Percentiles rank a stretch among this genome's conserved stretches.
Evolutionary conservation across 345 rosid species (phyloP).

Genomic region (Aethionema arabicum): DNA sequence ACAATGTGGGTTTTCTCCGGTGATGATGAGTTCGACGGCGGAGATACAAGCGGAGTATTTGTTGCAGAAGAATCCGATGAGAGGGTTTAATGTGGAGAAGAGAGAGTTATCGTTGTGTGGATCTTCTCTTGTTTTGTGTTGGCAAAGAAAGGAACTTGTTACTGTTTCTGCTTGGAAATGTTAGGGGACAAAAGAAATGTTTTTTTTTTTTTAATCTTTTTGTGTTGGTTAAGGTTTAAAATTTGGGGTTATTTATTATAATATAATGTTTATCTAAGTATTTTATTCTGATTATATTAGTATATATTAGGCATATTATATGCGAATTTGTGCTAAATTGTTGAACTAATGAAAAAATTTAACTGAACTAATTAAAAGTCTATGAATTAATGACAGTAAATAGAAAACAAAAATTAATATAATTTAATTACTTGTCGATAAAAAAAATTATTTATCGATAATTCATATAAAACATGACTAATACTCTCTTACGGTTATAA

Average conservation of each 20-base stretch:
- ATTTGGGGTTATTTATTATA: conserved; percentile 4
- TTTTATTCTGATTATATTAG: conserved; percentile 24
- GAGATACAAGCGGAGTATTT: conserved; percentile 86
- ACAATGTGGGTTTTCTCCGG: conserved; percentile 64
- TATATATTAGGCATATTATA: no score
- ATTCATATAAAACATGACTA: no score
- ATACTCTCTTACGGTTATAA: no score
- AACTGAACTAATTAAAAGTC: no score
- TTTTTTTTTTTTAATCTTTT: conserved; percentile 33
- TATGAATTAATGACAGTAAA: no score
- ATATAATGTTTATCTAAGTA: conserved; percentile 28
- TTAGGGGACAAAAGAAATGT: background rate
- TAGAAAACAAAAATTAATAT: no score
- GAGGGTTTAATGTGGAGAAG: conserved; percentile 87
- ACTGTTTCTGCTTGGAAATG: conserved; percentile 87
- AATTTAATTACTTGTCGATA: no score
- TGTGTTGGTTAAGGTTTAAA: conserved; percentile 1
- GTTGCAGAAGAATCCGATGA: conserved; percentile 60
- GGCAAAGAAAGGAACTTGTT: conserved; percentile 81
- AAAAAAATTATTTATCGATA: no score
- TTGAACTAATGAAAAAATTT: no score
- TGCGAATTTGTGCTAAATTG: no score
- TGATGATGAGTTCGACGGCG: conserved; percentile 63
- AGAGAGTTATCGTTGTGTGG: conserved; percentile 42
- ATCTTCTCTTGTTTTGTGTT: conserved; percentile 63